Base-by-base conservation (phyloP, 345 rosid genomes). In the Nephelium lappaceum region DNA sequence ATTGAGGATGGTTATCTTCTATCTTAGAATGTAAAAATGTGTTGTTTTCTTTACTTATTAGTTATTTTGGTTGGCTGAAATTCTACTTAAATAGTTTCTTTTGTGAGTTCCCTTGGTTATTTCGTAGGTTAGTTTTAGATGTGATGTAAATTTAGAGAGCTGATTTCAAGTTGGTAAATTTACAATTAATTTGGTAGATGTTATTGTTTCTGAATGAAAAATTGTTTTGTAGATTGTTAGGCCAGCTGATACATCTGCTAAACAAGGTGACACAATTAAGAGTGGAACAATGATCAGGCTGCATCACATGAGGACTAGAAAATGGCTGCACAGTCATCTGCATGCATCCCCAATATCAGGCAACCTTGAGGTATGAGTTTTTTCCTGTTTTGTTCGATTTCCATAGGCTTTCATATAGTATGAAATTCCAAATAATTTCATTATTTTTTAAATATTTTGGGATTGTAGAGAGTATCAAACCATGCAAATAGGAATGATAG, bases 301-400 rank as follows among this genome's bases (percentile, higher is more conserved):
- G 83, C 99, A 94, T 69, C 99, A 96, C 83, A 94, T 91, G 99
- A 94, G 81, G 85, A 96, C 98, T 78, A 86, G 91, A 65, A 96
- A 93, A 71, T 96, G 98, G 98, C 78, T 96, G 74, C 99, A 96
- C 75, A 96, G 99, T 83, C 99, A 96, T 73, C 79, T 96, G 78
- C 95, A 93, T 83, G 97, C 94, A 15, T 96, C 99, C 55, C 99
- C 99, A 53, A 93, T 96, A 69, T 86, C 99, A 5, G 97, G 99
- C 76, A 96, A 96, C 88, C 85, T 96, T 21, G 99, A 96, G 99
- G 99, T 78, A 41, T 25, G 31, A 18, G 27, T 16, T 79, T 67
- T 64, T 43, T n/a, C n/a, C 23, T 62, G 19, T 47, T 77, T 58
- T 4, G 21, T 68, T 16, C 19, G 39, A 39, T 78, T 70, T 68